Conservation (phyloP, 176 grass and related monocot genomes). For the Lolium multiflorum region DNA sequence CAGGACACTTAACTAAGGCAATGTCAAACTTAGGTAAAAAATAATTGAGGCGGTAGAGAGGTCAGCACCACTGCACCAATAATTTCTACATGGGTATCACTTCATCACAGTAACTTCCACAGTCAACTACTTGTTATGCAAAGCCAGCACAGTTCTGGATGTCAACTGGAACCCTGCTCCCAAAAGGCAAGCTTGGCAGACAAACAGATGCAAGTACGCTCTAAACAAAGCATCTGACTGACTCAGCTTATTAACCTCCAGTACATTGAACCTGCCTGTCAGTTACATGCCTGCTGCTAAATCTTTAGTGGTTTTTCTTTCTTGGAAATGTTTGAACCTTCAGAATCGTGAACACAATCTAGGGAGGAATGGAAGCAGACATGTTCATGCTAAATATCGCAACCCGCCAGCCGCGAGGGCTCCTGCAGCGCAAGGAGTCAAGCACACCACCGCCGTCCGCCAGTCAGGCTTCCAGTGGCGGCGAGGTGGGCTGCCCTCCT, state of each 20-base stretch:
- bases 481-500: too few relatives aligned
- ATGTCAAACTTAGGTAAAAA: slow-evolving; percentile 11
- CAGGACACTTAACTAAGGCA: neutral
- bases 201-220: slow-evolving; percentile 6
- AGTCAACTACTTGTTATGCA: neutral
- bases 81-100: neutral
- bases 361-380: neutral
- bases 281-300: neutral
- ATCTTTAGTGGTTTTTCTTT: neutral
- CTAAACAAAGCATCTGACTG: neutral
- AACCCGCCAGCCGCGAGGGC: too few relatives aligned
- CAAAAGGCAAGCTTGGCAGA: slow-evolving; percentile 11
- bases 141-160: neutral
- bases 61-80: slow-evolving; percentile 18
- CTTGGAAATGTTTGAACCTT: neutral
- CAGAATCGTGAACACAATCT: slow-evolving; percentile 37
- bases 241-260: neutral
- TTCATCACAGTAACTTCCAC: neutral
- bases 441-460: too few relatives aligned
- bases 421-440: too few relatives aligned
- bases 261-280: slow-evolving; percentile 5
- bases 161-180: slow-evolving; percentile 30
- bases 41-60: neutral
- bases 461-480: too few relatives aligned
- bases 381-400: neutral